Evolutionary conservation across 345 rosid genomes (phyloP).

Genomic region (Aquilaria yunnanensis): DNA sequence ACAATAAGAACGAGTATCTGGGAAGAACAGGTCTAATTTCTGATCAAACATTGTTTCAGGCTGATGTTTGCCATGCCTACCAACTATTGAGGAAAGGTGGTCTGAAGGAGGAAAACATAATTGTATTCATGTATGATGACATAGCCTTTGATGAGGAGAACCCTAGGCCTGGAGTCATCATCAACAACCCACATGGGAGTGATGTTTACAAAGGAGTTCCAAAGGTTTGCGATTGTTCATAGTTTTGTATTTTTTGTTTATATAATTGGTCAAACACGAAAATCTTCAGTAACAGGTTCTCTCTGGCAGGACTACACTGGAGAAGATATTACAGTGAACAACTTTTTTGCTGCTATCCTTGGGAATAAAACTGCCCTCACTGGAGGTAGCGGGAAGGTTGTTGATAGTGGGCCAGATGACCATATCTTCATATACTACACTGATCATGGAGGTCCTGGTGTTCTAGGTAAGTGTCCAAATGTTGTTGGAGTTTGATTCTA

Average conservation of each 20-base stretch:
- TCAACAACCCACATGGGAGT: conserved; percentile 77
- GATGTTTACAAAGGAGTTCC: conserved; percentile 87
- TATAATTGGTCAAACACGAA: conserved; percentile 48
- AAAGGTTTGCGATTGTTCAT: conserved; percentile 51
- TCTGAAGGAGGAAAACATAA: conserved; percentile 77
- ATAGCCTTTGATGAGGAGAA: conserved; percentile 62
- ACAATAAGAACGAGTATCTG: no score
- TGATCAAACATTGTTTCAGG: conserved; percentile 26
- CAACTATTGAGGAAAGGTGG: conserved; percentile 87
- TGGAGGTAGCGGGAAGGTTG: conserved; percentile 88
- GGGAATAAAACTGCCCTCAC: conserved; percentile 62
- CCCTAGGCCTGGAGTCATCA: conserved; percentile 79
- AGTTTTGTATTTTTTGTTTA: conserved; percentile 12
- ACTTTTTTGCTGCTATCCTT: conserved; percentile 73
- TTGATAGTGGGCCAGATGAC: conserved; percentile 82
- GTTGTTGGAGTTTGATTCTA: not conserved
- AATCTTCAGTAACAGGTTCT: not conserved
- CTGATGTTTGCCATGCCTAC: conserved; percentile 98
- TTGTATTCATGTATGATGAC: conserved; percentile 34
- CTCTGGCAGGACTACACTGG: conserved; percentile 74
- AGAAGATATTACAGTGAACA: conserved; percentile 57
- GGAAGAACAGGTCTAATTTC: no score
- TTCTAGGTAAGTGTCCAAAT: conserved; percentile 55
- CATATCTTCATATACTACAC: conserved; percentile 79
- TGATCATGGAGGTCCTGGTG: conserved; percentile 95